Evolutionary conservation across 495 filamentous ascomycete genomes (phyloP).

Genomic region (Sabuloglossum arenarium): DNA sequence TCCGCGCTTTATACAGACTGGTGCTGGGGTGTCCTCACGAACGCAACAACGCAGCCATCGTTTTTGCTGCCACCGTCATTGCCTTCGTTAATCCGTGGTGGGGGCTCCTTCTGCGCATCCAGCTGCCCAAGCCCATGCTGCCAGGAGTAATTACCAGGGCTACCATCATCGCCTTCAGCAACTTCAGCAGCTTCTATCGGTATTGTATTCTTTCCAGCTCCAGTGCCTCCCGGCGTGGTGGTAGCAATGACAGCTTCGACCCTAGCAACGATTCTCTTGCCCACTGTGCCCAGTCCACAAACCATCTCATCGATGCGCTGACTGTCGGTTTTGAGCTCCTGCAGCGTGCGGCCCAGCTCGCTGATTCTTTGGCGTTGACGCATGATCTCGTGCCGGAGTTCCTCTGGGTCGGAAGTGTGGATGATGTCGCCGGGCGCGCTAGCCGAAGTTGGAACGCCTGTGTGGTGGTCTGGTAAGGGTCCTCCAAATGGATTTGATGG

Average conservation of each 20-base stretch:
- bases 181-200: not conserved
- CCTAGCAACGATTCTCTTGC: not conserved
- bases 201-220: not conserved
- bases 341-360: not conserved
- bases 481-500: not conserved
- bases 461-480: not conserved
- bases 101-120: too few species aligned
- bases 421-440: not conserved
- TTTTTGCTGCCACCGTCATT: too few species aligned
- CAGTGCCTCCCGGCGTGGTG: not conserved
- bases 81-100: too few species aligned
- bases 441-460: not conserved
- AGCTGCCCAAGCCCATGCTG: not conserved
- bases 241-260: not conserved
- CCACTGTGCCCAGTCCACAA: not conserved
- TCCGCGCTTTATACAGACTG: too few species aligned
- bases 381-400: not conserved
- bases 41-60: too few species aligned
- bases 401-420: not conserved
- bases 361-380: not conserved
- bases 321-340: not conserved
- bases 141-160: not conserved
- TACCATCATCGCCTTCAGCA: not conserved
- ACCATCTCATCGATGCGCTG: not conserved
- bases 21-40: too few species aligned